Conservation (phyloP, 768 basidiomycete genomes). For the Termitomyces sp. region DNA sequence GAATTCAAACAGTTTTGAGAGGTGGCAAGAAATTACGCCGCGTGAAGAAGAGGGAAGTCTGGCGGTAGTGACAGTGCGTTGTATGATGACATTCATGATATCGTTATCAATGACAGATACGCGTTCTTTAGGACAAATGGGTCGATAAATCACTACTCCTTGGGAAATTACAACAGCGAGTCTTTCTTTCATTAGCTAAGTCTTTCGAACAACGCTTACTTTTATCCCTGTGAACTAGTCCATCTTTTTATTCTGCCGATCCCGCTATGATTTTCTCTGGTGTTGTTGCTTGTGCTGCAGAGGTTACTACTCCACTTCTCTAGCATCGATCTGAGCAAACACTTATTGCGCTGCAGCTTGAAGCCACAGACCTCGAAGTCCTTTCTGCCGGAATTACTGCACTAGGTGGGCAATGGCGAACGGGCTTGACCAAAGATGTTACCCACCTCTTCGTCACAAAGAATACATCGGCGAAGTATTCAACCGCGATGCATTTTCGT, state of each 20-base stretch:
- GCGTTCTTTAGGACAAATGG: slow-evolving; percentile 49
- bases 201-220: neutral
- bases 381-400: slow-evolving; percentile 67
- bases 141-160: slow-evolving; percentile 60
- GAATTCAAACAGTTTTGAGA: slow-evolving; percentile 48
- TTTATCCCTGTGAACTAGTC: slow-evolving; percentile 22
- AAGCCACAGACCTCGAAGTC: slow-evolving; percentile 60
- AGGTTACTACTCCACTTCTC: slow-evolving; percentile 33
- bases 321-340: neutral
- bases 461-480: slow-evolving; percentile 45
- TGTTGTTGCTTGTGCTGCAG: slow-evolving; percentile 64
- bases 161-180: slow-evolving; percentile 52
- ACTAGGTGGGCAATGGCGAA: slow-evolving; percentile 79
- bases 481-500: slow-evolving; percentile 51
- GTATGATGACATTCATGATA: neutral
- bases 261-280: slow-evolving; percentile 80
- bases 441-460: slow-evolving; percentile 77
- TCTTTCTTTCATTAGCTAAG: slow-evolving; percentile 5
- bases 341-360: slow-evolving; percentile 34
- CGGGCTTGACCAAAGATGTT: slow-evolving; percentile 73
- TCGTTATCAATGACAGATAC: neutral
- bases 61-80: slow-evolving; percentile 32
- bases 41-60: slow-evolving; percentile 19
- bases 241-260: slow-evolving; percentile 69
- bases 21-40: slow-evolving; percentile 36